These are phyloP conservation scores for Fusarium humuli DNA, from an alignment of 2,329 filamentous ascomycete species.

Conservation along the genomic window DNA sequence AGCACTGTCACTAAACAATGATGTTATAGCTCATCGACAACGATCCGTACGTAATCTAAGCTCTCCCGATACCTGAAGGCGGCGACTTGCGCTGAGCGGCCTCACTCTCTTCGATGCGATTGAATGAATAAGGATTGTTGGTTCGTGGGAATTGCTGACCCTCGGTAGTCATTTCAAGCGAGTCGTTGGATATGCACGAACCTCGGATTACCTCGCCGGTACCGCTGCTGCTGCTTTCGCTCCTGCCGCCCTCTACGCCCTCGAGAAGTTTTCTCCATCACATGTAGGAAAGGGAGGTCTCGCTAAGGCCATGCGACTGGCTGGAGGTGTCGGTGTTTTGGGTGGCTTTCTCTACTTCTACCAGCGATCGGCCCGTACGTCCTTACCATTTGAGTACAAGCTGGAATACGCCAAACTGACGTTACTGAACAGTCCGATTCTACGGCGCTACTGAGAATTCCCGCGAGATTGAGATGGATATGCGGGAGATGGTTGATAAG, in stretches of 20 bases:
- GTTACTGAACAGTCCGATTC: conserved; percentile 78
- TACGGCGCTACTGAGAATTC: conserved; percentile 95
- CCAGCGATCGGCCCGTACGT: conserved; percentile 83
- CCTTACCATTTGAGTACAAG: not conserved
- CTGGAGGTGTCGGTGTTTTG: conserved; percentile 75
- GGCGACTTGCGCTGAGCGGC: conserved; percentile 1
- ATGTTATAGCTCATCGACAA: conserved; percentile 91
- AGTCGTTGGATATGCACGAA: conserved; percentile 86
- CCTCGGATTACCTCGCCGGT: conserved; percentile 83
- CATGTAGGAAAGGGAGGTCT: conserved; percentile 86
- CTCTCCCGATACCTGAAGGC: conserved; percentile 3
- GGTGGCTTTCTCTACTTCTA: conserved; percentile 90
- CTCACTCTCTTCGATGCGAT: not conserved
- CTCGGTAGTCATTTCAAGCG: conserved; percentile 83
- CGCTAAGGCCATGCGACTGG: conserved; percentile 82
- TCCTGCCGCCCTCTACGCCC: conserved; percentile 78
- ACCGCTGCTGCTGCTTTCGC: conserved; percentile 75
- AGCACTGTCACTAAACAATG: conserved; percentile 42
- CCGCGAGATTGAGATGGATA: conserved; percentile 93
- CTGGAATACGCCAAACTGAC: not conserved
- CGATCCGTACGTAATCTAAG: conserved; percentile 78
- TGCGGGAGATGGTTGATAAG: conserved; percentile 97
- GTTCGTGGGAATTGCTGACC: conserved; percentile 45
- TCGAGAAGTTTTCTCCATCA: conserved; percentile 88
- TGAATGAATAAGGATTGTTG: not conserved